Base-by-base conservation (phyloP, 2,329 filamentous ascomycete genomes). In the Didymella glomerata region DNA sequence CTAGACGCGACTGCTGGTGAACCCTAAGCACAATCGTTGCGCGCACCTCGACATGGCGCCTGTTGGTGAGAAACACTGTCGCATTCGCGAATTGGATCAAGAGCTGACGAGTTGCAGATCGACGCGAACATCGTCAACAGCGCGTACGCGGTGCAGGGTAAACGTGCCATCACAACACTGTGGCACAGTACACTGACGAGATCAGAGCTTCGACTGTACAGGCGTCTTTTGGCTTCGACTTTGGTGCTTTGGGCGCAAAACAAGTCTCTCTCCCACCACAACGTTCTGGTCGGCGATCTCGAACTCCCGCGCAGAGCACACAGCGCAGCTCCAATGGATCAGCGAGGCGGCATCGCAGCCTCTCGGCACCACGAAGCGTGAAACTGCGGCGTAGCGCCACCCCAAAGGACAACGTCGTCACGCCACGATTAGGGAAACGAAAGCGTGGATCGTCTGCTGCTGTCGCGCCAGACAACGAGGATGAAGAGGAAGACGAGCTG, bases 81-180 rank as follows among this genome's bases (percentile, higher is more conserved):
- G 46, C 27, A 20, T 11, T 16, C 7, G 13, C 2, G 9, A 20
- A 9, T 25, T 4, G 46, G 36, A 25, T n/a, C 8, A n/a, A 10
- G 34, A 30, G n/a, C 57, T 70, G 36, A 69, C 44, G 34, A 4
- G 16, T 41, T 5, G 7, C 63, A 83, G 82, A 80, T 72, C 81
- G 83, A 73, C 79, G 82, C 69, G 83, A 85, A 76, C 82, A 82
- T 69, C 80, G 80, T 69, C 81, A 82, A 70, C 83, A 85, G 81
- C 84, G 83, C 74, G 81, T 84, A 74, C 83, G 84, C 69, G 84
- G 84, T 72, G 83, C 84, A 71, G 83, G 80, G 83, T 85, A 81
- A 70, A 81, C 69, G 68, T 54, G 67, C 66, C 54, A 13, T 38
- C 27, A 24, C n/a, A 28, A 32, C 54, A 51, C 32, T 41, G 22